Evolutionary conservation across 768 basidiomycete genomes (phyloP), one percentile per base, ranked within the genome.

Genomic region (Mycena belliarum): DNA sequence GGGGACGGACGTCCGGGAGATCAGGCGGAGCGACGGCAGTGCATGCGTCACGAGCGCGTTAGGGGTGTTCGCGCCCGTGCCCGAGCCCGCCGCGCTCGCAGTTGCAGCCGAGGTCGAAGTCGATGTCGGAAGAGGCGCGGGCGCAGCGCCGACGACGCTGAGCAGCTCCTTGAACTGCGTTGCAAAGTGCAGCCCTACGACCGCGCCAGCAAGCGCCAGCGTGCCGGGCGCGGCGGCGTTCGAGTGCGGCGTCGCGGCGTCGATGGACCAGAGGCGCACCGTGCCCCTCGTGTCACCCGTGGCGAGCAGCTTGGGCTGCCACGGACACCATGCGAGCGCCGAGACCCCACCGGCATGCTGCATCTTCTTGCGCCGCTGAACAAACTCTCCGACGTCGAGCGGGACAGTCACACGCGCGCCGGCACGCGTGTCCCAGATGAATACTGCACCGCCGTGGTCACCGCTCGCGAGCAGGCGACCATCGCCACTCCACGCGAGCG

Each of bases 281-380:
- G 77, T 76, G 24, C 82, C 82, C 14, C 79, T 76, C 2, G 73
- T 77, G 24, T 84, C 90, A 1, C 92, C 93, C 1, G 88, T 85
- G 0, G 92, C 91, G 47, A 95, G 80, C 5, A 93, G 76, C 11
- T 86, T 85, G 0, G 84, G 78, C 67, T 89, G 85, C 93, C 93
- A 95, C 0, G 91, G 88, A 63, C 88, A 93, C 89, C 93, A 95
- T 0, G 89, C 86, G 48, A 95, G 76, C 0, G 91, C 84, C 63
- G 80, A 79, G 41, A 86, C 75, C 0, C 83, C 79, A 15, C 82
- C 86, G 1, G 73, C 73, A 66, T 93, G 91, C 65, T 88, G 86
- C 49, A 88, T 84, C 70, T 91, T 91, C 65, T 79, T 89, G 68
- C 75, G 82, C 37, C 85, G 69, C 66, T 79, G 75, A 38, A 81